Percentiles rank a stretch among this genome's conserved stretches.
phyloP scores from a whole-genome alignment of 2,329 filamentous ascomycete species.

The Exophiala mesophila region DNA sequence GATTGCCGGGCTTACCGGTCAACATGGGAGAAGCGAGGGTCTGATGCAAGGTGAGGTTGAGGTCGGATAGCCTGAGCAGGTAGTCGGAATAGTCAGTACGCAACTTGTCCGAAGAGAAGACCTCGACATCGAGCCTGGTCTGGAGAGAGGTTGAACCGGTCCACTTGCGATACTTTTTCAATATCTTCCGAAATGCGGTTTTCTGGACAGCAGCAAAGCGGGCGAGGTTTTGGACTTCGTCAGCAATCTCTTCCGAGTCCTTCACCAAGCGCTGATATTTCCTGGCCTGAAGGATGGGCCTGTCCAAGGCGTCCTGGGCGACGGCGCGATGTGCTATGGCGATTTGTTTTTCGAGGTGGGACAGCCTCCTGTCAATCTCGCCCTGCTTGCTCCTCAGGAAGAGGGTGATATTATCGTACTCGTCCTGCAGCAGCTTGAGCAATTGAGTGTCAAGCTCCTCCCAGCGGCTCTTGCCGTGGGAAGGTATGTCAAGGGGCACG shows the following conservation, averaged over 20 bases:
- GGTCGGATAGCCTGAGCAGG: constrained; percentile 18
- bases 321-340: constrained; percentile 26
- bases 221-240: constrained; percentile 65
- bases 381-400: constrained; percentile 77
- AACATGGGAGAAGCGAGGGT: constrained; percentile 20
- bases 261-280: constrained; percentile 48
- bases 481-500: constrained; percentile 68
- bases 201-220: constrained; percentile 71
- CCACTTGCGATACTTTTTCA: constrained; percentile 89
- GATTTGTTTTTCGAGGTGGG: constrained; percentile 38
- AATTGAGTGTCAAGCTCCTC: constrained; percentile 66
- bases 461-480: constrained; percentile 55
- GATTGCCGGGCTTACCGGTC: constrained; percentile 9
- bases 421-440: constrained; percentile 63
- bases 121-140: constrained; percentile 60
- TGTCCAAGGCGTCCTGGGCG: constrained; percentile 11
- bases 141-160: constrained; percentile 65
- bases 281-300: constrained; percentile 25
- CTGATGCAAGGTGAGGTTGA: constrained; percentile 15
- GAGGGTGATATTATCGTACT: constrained; percentile 71
- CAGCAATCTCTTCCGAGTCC: constrained; percentile 52
- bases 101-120: constrained; percentile 43
- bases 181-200: constrained; percentile 72
- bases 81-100: constrained; percentile 22
- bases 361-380: constrained; percentile 65